A percentile compares a stretch with the other conserved stretches of the same genome.
Conservation (phyloP, 2,329 filamentous ascomycete genomes). For the Onygenales sp. region DNA sequence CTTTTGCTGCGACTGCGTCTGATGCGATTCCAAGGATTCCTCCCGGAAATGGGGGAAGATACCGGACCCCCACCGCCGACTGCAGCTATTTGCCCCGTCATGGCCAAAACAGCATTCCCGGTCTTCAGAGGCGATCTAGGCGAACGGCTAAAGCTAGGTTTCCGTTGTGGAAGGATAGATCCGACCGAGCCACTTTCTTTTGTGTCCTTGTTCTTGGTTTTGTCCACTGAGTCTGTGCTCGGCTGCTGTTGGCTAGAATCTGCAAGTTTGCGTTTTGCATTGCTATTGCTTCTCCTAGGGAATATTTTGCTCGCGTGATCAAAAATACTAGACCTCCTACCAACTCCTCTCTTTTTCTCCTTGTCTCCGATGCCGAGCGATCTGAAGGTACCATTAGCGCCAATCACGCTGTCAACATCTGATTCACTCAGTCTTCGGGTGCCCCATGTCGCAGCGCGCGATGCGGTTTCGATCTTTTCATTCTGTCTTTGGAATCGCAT, state of each 20-base stretch:
- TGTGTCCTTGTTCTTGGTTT: slow-evolving; percentile 14
- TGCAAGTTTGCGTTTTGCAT: slow-evolving; percentile 36
- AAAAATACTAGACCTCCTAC: slow-evolving; percentile 39
- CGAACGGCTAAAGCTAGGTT: slow-evolving; percentile 28
- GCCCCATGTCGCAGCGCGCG: slow-evolving; percentile 46
- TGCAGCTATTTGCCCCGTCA: slow-evolving; percentile 36
- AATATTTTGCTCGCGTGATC: slow-evolving; percentile 27
- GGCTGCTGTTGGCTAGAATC: slow-evolving; percentile 22
- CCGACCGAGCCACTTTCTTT: slow-evolving; percentile 20
- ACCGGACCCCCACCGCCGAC: slow-evolving; percentile 44
- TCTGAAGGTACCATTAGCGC: slow-evolving; percentile 20
- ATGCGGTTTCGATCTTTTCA: slow-evolving; percentile 44
- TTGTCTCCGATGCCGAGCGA: slow-evolving; percentile 13
- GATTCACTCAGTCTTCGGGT: slow-evolving; percentile 42
- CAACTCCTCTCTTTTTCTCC: slow-evolving; percentile 30
- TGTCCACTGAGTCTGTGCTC: slow-evolving; percentile 17
- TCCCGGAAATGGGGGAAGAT: slow-evolving; percentile 26
- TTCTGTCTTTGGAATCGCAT: slow-evolving; percentile 40
- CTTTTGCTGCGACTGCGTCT: slow-evolving; percentile 46
- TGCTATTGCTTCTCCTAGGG: slow-evolving; percentile 34
- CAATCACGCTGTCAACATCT: slow-evolving; percentile 40
- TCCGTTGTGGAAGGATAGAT: slow-evolving; percentile 25
- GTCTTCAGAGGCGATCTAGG: slow-evolving; percentile 33
- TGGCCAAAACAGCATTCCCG: slow-evolving; percentile 32
- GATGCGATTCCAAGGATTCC: slow-evolving; percentile 37